Evolutionary conservation across 345 rosid species (phyloP), one percentile per base, ranked within the genome.

Genomic region (Camelina laxa): DNA sequence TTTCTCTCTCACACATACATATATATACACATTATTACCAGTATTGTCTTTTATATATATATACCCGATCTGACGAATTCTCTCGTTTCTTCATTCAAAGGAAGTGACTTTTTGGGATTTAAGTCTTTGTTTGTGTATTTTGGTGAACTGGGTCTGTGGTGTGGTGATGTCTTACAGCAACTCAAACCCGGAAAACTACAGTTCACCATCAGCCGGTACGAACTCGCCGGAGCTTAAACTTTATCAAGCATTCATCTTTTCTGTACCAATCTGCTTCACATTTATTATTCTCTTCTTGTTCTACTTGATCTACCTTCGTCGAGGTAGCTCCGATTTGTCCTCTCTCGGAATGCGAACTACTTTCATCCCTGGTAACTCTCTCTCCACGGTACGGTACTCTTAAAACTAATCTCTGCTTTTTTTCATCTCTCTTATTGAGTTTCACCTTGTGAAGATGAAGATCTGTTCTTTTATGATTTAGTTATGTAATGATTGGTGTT

Each of bases 221-320:
- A 30, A 39, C 70, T 71, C 82, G 22, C 75, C 87, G 68, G 91
- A 87, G 79, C 81, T 90, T 78, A 90, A 90, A 83, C 82, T 88
- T 0, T 87, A 86, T 75, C 91, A 89, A 83, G 87, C 95, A 65
- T 87, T 93, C 42, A 87, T 93, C 33, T 90, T 90, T 24, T 83
- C 91, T 4, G 91, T 89, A 2, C 97, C 98, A 41, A 83, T 93
- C 44, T 84, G 92, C 80, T 93, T 91, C 86, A 82, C 90, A 69
- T 87, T 89, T 72, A 44, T 88, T 36, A 82, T 93, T 47, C 86
- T 93, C 42, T 85, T 90, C 79, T 73, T 91, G 81, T 90, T 93
- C 73, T 93, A 90, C 77, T 67, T 87, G 76, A 82, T 90, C 81
- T 93, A 86, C 68, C 91, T 90, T 67, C 98, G 95, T 67, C 91